Evolutionary conservation across 1,139 yeast genomes (phyloP), one percentile per base, ranked within the genome.

Genomic region (Meyerozyma athensensis): DNA sequence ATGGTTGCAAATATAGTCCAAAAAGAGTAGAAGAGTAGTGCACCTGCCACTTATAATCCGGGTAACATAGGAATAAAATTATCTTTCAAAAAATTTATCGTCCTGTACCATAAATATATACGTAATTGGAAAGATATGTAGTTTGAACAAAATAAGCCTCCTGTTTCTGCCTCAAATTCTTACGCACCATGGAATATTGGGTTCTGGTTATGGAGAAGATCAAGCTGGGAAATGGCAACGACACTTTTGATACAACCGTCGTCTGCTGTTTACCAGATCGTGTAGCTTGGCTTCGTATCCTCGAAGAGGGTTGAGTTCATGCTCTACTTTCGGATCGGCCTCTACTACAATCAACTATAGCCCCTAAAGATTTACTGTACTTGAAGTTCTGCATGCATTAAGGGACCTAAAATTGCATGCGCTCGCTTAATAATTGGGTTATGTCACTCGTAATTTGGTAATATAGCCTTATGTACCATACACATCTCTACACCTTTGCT

Each of bases 161-260:
- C 32, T 28, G 20, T 28, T 28, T 28, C 32, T 28, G 32, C 32
- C 32, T 28, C 32, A 18, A 28, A 14, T 28, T 28, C 32, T 28
- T 16, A 14, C 13, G 19, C 32, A 17, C 32, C 32, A 28, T 28
- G 12, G 32, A 28, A 28, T 16, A 28, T 28, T 28, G 32, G 32
- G 32, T 28, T 24, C 32, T 28, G 19, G 10, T 28, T 28, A 28
- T 10, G 32, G 32, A 28, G 32, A 18, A 28, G 32, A 28, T 28
- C 16, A 28, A 28, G 32, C 32, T 18, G 20, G n/a, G 4, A 7
- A 13, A 28, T 2, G 32, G 18, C 19, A 16, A 17, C 20, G 19
- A 28, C 32, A 17, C 19, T n/a, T 28, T 28, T 28, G 32, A 28
- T 28, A 28, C 32, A 28, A 17, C 32, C 20, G 32, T 28, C 20